Evolutionary conservation across 345 rosid species (phyloP).

Genomic region (Syzygium grande): DNA sequence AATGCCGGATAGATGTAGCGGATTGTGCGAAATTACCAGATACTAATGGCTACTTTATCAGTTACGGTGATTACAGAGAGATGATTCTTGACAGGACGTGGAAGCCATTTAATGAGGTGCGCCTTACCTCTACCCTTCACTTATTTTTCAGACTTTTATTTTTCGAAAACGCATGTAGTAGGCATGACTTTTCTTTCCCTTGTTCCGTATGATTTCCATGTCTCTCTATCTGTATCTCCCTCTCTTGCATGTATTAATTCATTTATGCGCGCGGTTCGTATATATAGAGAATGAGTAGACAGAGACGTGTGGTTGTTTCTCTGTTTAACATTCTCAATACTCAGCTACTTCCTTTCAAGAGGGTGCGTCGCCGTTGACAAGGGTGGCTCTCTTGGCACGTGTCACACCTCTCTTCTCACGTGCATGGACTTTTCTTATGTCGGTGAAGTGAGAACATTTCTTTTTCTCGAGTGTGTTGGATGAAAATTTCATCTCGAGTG

Average conservation of each 20-base stretch:
- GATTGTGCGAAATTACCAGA: rapidly evolving
- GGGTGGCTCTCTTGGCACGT: rapidly evolving
- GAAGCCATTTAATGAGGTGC: not conserved
- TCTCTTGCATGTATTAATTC: no score
- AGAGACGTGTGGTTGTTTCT: not conserved
- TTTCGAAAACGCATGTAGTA: not conserved
- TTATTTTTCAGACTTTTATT: not conserved
- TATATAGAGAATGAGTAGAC: no score
- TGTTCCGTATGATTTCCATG: not conserved
- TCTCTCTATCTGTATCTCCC: not conserved
- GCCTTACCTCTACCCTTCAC: not conserved
- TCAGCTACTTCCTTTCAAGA: not conserved
- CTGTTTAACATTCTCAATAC: not conserved
- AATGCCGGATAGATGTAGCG: rapidly evolving
- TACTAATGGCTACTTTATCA: rapidly evolving
- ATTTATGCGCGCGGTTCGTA: no score
- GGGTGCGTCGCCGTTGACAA: not conserved
- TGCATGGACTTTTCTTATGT: not conserved
- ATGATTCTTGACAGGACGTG: not conserved
- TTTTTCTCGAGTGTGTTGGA: no score
- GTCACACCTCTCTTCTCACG: not conserved
- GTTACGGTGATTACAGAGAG: not conserved
- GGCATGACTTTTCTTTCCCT: not conserved
- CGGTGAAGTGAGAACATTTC: not conserved
- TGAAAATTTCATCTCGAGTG: no score